Conservation (phyloP, 176 grass and related monocot genomes). For the Thinopyrum elongatum region DNA sequence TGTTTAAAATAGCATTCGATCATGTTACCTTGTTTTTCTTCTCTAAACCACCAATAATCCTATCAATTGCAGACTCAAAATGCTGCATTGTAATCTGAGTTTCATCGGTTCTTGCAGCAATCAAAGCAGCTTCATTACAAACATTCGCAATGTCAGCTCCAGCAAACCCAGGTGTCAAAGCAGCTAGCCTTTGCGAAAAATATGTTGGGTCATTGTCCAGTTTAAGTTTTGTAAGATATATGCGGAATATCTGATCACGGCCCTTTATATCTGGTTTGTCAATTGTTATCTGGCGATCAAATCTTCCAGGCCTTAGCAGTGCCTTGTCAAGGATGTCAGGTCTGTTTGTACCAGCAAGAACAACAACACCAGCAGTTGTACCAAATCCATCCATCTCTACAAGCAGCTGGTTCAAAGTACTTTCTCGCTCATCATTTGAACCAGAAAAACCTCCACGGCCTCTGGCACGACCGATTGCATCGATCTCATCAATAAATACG, state of each 20-base stretch:
- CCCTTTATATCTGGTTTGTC: constrained; percentile 99
- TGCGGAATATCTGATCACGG: constrained; percentile 89
- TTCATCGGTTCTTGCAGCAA: constrained; percentile 72
- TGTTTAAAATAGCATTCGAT: background rate
- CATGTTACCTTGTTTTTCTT: constrained; percentile 94
- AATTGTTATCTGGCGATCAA: constrained; percentile 95
- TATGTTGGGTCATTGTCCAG: constrained; percentile 78
- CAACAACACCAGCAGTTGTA: constrained; percentile 72
- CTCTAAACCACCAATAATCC: constrained; percentile 92
- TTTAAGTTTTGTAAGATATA: constrained; percentile 97
- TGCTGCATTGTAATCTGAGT: constrained; percentile 77
- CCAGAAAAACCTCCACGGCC: constrained; percentile 66
- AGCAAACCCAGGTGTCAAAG: constrained; percentile 96
- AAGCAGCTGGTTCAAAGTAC: constrained; percentile 82
- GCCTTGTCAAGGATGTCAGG: constrained; percentile 95
- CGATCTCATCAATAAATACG: constrained; percentile 88
- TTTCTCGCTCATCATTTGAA: constrained; percentile 76
- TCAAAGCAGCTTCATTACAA: constrained; percentile 96
- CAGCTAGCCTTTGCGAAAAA: constrained; percentile 91
- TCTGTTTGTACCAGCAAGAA: constrained; percentile 87
- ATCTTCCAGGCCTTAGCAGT: constrained; percentile 88
- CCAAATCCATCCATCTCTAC: constrained; percentile 88
- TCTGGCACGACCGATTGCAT: constrained; percentile 76
- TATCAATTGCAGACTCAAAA: constrained; percentile 93
- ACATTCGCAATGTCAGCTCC: constrained; percentile 99